Percentiles rank a stretch among this genome's conserved stretches.
Evolutionary conservation across 2,329 filamentous ascomycete genomes (phyloP).

Genomic region (Colletotrichum eremochloae): DNA sequence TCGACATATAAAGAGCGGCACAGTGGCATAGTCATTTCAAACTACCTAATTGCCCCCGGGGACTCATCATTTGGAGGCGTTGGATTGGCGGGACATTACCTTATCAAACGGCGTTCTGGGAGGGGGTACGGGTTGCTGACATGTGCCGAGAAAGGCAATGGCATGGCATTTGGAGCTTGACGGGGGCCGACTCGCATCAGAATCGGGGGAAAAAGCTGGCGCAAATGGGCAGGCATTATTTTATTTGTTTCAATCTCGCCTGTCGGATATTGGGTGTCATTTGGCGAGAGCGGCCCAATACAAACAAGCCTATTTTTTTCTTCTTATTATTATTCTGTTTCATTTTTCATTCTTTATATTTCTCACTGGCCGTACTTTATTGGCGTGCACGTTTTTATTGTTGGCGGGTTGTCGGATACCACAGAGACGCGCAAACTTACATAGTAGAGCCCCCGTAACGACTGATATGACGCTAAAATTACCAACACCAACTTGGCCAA

Average conservation of each 20-base stretch:
- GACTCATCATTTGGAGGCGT: constrained; percentile 8
- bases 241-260: constrained; percentile 17
- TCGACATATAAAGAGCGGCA: constrained; percentile 11
- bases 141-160: constrained; percentile 16
- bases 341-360: neutral
- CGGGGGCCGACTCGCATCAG: constrained; percentile 3
- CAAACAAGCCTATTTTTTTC: neutral
- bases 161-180: neutral
- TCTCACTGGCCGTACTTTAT: neutral
- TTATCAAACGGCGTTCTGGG: constrained; percentile 26
- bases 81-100: constrained; percentile 1
- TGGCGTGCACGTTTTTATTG: neutral
- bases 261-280: constrained; percentile 25
- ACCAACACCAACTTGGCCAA: neutral
- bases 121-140: neutral
- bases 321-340: neutral
- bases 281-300: constrained; percentile 7
- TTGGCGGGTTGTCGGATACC: constrained; percentile 32
- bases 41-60: constrained; percentile 10
- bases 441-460: constrained; percentile 17
- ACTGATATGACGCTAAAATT: constrained; percentile 34
- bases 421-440: constrained; percentile 8
- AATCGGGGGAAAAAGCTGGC: constrained; percentile 12
- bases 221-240: constrained; percentile 24
- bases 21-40: constrained; percentile 5